Conservation (phyloP, 371 early-diverging fungal genomes). For the Neoconidiobolus thromboides region DNA sequence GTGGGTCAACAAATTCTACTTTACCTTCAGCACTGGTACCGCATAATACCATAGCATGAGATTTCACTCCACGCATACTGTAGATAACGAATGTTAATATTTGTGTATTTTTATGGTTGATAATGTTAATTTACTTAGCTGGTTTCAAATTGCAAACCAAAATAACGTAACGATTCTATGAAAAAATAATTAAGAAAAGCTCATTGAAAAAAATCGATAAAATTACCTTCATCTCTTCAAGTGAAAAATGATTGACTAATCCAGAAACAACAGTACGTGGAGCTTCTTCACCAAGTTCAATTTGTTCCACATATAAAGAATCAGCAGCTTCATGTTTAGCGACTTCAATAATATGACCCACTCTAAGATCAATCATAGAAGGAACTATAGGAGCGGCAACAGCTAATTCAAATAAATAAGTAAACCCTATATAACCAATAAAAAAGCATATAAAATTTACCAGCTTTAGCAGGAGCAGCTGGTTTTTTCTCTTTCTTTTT, state of each 20-base stretch:
- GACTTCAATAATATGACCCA: constrained; percentile 68
- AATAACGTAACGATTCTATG: constrained; percentile 25
- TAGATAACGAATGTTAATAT: neutral
- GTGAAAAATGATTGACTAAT: constrained; percentile 73
- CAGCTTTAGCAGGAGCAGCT: constrained; percentile 14
- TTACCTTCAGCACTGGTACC: constrained; percentile 70
- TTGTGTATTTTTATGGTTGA: neutral
- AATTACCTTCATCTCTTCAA: constrained; percentile 59
- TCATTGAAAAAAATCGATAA: constrained; percentile 10
- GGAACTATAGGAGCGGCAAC: constrained; percentile 17
- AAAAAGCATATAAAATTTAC: constrained; percentile 13
- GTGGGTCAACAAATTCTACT: constrained; percentile 81
- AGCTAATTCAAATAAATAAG: constrained; percentile 12
- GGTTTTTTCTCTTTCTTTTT: constrained; percentile 40
- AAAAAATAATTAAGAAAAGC: neutral
- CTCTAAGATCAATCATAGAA: constrained; percentile 78
- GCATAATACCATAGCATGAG: constrained; percentile 87
- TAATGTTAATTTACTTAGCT: constrained; percentile 19
- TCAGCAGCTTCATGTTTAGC: constrained; percentile 87
- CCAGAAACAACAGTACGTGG: constrained; percentile 85
- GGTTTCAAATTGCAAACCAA: constrained; percentile 87
- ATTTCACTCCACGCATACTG: constrained; percentile 88
- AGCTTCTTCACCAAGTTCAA: constrained; percentile 73
- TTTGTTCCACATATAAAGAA: constrained; percentile 81
- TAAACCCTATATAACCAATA: neutral